These are phyloP conservation scores for Puccinia triticina DNA, from an alignment of 1,284 basidiomycete species.

Conservation along the genomic window DNA sequence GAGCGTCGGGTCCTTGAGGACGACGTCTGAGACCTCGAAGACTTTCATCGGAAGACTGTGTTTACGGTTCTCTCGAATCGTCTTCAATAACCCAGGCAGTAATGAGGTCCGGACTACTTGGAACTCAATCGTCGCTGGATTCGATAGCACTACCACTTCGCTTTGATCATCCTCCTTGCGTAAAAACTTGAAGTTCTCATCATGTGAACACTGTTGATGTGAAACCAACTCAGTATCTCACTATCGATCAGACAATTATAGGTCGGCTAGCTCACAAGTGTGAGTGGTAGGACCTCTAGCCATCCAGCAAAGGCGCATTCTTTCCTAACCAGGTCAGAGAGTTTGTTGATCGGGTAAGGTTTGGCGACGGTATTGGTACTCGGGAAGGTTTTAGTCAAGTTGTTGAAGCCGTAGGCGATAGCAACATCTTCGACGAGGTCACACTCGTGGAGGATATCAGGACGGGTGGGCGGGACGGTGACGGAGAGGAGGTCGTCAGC, in stretches of 20 bases:
- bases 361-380: slow-evolving; percentile 93
- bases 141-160: slow-evolving; percentile 84
- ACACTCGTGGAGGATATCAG: slow-evolving; percentile 96
- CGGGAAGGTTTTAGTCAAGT: slow-evolving; percentile 87
- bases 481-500: slow-evolving; percentile 72
- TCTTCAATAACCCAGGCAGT: slow-evolving; percentile 92
- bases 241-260: neutral
- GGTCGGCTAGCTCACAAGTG: slow-evolving; percentile 69
- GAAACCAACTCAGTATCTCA: slow-evolving; percentile 8
- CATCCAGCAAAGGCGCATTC: slow-evolving; percentile 95
- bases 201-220: slow-evolving; percentile 79
- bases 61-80: slow-evolving; percentile 91
- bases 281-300: slow-evolving; percentile 91
- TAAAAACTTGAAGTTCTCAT: slow-evolving; percentile 94
- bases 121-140: slow-evolving; percentile 96
- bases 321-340: slow-evolving; percentile 81
- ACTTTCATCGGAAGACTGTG: slow-evolving; percentile 88
- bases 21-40: slow-evolving; percentile 92
- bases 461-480: slow-evolving; percentile 82
- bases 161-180: slow-evolving; percentile 81
- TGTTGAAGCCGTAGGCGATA: slow-evolving; percentile 97
- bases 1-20: slow-evolving; percentile 75
- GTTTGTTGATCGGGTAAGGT: slow-evolving; percentile 84
- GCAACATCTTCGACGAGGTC: slow-evolving; percentile 98
- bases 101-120: slow-evolving; percentile 96